Percentiles rank a stretch among this genome's conserved stretches.
These are phyloP conservation scores for Kodamaea sp. DNA, from an alignment of 1,139 yeast species.

Conservation along the genomic window DNA sequence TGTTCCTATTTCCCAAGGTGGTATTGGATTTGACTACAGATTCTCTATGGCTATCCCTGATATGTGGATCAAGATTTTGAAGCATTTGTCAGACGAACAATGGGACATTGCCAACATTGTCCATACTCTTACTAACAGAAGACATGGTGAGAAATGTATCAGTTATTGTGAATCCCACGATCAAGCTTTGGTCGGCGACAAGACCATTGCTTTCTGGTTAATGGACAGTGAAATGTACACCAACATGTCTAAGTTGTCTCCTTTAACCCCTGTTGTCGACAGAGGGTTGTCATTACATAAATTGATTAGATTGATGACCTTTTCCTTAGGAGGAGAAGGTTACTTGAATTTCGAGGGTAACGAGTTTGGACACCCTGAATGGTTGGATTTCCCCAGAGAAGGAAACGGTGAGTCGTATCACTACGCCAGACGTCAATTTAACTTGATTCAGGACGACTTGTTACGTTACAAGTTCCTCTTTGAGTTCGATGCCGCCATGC, in stretches of 20 bases:
- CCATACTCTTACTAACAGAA: slow-evolving; percentile 81
- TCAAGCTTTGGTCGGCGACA: slow-evolving; percentile 97
- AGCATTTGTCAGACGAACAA: slow-evolving; percentile 81
- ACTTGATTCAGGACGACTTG: slow-evolving; percentile 74
- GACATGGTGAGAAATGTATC: slow-evolving; percentile 87
- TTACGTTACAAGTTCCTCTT: slow-evolving; percentile 78
- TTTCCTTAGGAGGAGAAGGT: slow-evolving; percentile 92
- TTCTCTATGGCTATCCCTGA: slow-evolving; percentile 98
- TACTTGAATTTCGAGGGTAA: slow-evolving; percentile 95
- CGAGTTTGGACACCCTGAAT: slow-evolving; percentile 98
- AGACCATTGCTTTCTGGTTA: slow-evolving; percentile 94
- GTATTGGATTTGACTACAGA: slow-evolving; percentile 91
- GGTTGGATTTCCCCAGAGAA: slow-evolving; percentile 94
- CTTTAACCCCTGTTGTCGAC: slow-evolving; percentile 74
- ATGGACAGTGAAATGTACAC: slow-evolving; percentile 99
- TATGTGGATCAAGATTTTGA: slow-evolving; percentile 95
- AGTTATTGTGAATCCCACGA: slow-evolving; percentile 96
- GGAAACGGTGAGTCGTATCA: slow-evolving; percentile 89
- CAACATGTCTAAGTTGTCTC: slow-evolving; percentile 79
- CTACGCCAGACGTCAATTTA: slow-evolving; percentile 94
- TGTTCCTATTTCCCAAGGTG: slow-evolving; percentile 70
- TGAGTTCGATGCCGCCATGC: slow-evolving; percentile 83
- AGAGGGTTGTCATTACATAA: slow-evolving; percentile 91
- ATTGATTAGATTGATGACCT: slow-evolving; percentile 82
- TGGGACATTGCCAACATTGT: slow-evolving; percentile 88